Evolutionary conservation across 2,329 filamentous ascomycete species (phyloP).

Genomic region (Pseudocercospora fuligena): DNA sequence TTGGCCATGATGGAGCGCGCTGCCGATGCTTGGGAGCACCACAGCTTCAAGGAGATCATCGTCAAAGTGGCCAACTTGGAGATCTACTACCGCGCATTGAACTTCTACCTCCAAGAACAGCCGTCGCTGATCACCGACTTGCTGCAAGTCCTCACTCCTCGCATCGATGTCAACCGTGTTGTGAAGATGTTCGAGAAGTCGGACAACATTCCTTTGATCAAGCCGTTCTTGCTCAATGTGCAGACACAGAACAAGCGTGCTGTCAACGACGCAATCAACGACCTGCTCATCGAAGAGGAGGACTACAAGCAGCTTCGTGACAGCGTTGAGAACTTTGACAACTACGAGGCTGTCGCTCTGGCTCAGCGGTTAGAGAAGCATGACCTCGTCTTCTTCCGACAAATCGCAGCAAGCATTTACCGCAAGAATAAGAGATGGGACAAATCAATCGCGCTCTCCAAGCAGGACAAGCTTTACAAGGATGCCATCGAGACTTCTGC

Average conservation of each 20-base stretch:
- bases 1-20: constrained; percentile 97
- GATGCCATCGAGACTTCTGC: constrained; percentile 98
- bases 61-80: constrained; percentile 98
- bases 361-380: constrained; percentile 94
- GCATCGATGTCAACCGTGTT: constrained; percentile 98
- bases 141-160: constrained; percentile 85
- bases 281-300: constrained; percentile 96
- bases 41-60: constrained; percentile 98
- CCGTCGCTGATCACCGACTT: constrained; percentile 95
- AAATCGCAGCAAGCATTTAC: constrained; percentile 97
- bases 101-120: constrained; percentile 97
- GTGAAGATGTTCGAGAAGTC: constrained; percentile 99
- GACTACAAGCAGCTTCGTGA: constrained; percentile 98
- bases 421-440: constrained; percentile 99
- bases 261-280: constrained; percentile 97
- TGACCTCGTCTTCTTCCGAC: constrained; percentile 97
- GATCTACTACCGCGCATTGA: constrained; percentile 96
- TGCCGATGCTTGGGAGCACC: constrained; percentile 97
- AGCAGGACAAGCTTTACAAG: constrained; percentile 99
- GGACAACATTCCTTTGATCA: constrained; percentile 96
- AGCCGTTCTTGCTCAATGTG: constrained; percentile 96
- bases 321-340: constrained; percentile 98
- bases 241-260: constrained; percentile 97
- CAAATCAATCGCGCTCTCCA: constrained; percentile 95
- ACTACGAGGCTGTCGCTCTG: constrained; percentile 94